Evolutionary conservation across 169 alveolate genomes (phyloP), one percentile per base, ranked within the genome.

Genomic region (Amoebophrya sp.): DNA sequence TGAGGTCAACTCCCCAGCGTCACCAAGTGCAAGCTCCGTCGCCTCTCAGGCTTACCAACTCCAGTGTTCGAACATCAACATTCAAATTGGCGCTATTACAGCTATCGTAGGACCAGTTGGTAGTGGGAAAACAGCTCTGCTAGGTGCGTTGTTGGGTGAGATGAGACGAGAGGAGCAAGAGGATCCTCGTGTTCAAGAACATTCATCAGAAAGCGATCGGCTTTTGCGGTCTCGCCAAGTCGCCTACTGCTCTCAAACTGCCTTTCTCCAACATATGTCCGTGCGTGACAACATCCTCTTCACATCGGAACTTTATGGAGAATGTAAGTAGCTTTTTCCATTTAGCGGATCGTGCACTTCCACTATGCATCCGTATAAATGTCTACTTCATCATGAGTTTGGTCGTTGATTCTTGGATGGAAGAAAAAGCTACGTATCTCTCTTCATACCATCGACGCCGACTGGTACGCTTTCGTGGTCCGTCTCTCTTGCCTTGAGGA

Each of bases 211-310:
- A 53, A 23, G n/a, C 23, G 76, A 10, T 10, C 76, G 76, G 10
- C 10, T 14, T 23, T 53, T 23, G 76, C 23, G n/a, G 10, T 23
- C 76, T 26, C 83, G 26, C 12, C 36, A 6, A 65, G 83, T 65
- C 83, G 83, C 33, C 38, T 65, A 65, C 83, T 65, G 83, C 26
- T 6, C 83, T 6, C 83, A 65, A 36, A 26, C 83, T 26, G 83
- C 83, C 33, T 65, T 65, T 36, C 38, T 65, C 3, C 83, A 65
- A 36, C 83, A 65, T 36, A 65, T 65, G 83, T 12, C 36, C 33
- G 33, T 65, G 39, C 83, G 83, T 10, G 83, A 65, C 83, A 65
- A 65, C 83, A 65, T 65, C 83, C 83, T 65, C 26, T 65, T 65
- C 26, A 65, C 83, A 6, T 65, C 83, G 36, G 83, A 65, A 1